Conservation (phyloP, 2,329 filamentous ascomycete genomes). For the Aureobasidium sp. region DNA sequence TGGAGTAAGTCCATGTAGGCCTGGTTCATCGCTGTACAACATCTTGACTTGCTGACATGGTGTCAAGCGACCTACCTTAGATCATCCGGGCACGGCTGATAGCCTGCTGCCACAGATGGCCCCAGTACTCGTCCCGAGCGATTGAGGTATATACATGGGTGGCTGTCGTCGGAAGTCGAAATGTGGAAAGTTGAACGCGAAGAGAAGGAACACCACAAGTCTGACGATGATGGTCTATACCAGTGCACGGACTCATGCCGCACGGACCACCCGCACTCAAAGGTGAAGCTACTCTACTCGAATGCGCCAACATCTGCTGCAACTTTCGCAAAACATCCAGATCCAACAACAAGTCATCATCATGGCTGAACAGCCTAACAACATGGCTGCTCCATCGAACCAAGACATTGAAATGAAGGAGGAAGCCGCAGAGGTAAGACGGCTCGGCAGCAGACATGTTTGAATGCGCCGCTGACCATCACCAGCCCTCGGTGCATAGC, state of each 20-base stretch:
- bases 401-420: constrained; percentile 33
- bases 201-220: not conserved
- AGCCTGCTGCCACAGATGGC: not conserved
- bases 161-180: not conserved
- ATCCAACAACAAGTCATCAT: not conserved
- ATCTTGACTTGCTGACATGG: not conserved
- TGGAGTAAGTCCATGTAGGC: not conserved
- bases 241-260: not conserved
- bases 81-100: not conserved
- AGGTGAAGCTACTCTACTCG: not conserved
- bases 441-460: not conserved
- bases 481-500: not conserved
- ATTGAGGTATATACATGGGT: too few species aligned
- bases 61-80: not conserved
- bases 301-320: not conserved
- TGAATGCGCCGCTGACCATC: not conserved
- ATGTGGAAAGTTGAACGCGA: not conserved
- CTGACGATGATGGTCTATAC: not conserved
- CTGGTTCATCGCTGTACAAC: not conserved
- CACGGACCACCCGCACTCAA: not conserved
- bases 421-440: constrained; percentile 24
- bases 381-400: constrained; percentile 16
- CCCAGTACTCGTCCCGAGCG: not conserved
- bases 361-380: constrained; percentile 28
- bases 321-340: not conserved